Base-by-base conservation (phyloP, 352 stramenopile genomes). In the Phytopythium mirpurense region DNA sequence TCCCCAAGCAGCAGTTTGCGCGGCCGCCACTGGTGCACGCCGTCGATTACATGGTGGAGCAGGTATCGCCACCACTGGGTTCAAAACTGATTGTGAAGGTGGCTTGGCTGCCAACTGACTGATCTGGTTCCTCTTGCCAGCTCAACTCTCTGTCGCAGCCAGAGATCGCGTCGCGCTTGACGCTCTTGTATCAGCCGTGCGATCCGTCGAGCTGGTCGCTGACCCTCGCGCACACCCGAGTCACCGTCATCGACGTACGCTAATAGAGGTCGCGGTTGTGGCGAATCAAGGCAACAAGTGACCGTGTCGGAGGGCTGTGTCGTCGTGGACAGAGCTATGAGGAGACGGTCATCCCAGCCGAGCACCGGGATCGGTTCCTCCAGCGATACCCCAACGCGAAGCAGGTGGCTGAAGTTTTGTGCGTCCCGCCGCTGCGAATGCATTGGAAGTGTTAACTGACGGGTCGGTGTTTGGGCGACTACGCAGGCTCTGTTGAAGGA, bases 41-140 rank as follows among this genome's bases (percentile, higher is more conserved):
- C 18, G 72, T 82, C 46, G 70, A 80, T 35, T 88, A 88, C 61
- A 88, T 91, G 72, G 68, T 73, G 27, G 64, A 80, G 7, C 75
- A 91, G 63, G 80, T 88, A 47, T 1, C 16, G 19, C 34, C 42
- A 24, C 1, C 1, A 5, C n/a, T n/a, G n/a, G n/a, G n/a, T n/a
- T n/a, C n/a, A n/a, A n/a, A n/a, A n/a, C n/a, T n/a, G n/a, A n/a
- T n/a, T n/a, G n/a, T n/a, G n/a, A n/a, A n/a, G n/a, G n/a, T n/a
- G n/a, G n/a, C n/a, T n/a, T n/a, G n/a, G n/a, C n/a, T n/a, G n/a
- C n/a, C n/a, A n/a, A n/a, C n/a, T n/a, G n/a, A n/a, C n/a, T n/a
- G n/a, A n/a, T n/a, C n/a, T n/a, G n/a, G n/a, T n/a, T n/a, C n/a
- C 29, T 5, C 29, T 32, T 32, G 29, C 5, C 50, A 87, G 76